These are phyloP conservation scores for Lasiosphaeria ovina DNA, from an alignment of 495 filamentous ascomycete genomes.

Conservation along the genomic window DNA sequence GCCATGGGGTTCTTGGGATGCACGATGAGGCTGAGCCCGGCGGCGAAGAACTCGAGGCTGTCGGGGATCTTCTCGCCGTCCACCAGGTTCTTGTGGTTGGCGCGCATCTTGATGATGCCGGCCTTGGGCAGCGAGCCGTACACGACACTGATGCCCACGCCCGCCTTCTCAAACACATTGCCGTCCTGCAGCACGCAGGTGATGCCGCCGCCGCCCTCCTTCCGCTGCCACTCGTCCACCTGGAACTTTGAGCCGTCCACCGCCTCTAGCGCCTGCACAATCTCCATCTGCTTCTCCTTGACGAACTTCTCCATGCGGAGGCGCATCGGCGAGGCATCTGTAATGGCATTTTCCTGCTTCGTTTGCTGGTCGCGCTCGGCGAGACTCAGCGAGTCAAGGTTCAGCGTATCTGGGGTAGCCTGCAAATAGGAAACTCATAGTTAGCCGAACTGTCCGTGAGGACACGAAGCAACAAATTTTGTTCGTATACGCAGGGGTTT, in stretches of 20 bases:
- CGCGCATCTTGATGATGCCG: slow-evolving; percentile 90
- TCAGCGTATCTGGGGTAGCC: slow-evolving; percentile 38
- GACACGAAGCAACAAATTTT: too few species aligned
- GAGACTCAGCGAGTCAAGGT: slow-evolving; percentile 53
- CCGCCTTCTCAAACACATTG: slow-evolving; percentile 96
- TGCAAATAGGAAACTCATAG: slow-evolving; percentile 19
- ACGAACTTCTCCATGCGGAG: slow-evolving; percentile 96
- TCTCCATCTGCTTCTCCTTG: slow-evolving; percentile 83
- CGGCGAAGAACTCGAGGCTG: slow-evolving; percentile 88
- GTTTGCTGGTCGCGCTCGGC: slow-evolving; percentile 67
- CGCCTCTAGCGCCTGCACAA: slow-evolving; percentile 74
- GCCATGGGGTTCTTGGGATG: slow-evolving; percentile 95
- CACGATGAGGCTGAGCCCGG: slow-evolving; percentile 86
- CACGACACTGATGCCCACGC: slow-evolving; percentile 91
- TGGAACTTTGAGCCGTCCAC: slow-evolving; percentile 81
- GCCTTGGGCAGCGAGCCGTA: slow-evolving; percentile 87
- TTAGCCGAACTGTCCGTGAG: neutral
- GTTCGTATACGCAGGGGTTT: too few species aligned
- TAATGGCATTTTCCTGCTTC: slow-evolving; percentile 65
- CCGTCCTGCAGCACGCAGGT: slow-evolving; percentile 95
- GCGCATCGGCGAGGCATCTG: slow-evolving; percentile 84
- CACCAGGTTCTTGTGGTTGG: slow-evolving; percentile 87
- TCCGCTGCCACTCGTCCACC: slow-evolving; percentile 82
- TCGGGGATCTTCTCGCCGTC: slow-evolving; percentile 57
- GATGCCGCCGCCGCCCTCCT: slow-evolving; percentile 76